A percentile compares a stretch with the other conserved stretches of the same genome.
Conservation (phyloP, 768 basidiomycete species). For the Collybiopsis luxurians region DNA sequence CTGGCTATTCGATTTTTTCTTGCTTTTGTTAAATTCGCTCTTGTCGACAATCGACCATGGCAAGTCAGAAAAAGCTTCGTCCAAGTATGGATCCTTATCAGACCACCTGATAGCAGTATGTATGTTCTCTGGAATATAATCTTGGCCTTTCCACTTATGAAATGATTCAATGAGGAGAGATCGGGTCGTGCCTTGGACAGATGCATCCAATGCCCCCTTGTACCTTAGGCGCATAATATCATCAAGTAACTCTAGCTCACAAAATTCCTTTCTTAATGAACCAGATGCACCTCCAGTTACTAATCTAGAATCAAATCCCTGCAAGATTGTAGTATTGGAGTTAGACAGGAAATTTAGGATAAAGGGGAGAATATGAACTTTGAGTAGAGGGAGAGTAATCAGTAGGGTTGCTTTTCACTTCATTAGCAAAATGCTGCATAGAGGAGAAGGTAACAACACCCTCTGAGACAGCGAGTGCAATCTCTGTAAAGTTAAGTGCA, state of each 20-base stretch:
- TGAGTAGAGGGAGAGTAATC: too few relatives aligned
- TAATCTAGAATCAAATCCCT: constrained; percentile 5
- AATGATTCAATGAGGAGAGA: constrained; percentile 9
- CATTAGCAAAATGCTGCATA: too few relatives aligned
- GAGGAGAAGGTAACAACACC: too few relatives aligned
- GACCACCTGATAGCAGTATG: constrained; percentile 7
- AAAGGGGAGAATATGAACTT: too few relatives aligned
- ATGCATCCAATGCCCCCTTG: constrained; percentile 1
- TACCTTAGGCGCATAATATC: constrained; percentile 16
- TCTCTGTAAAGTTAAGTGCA: too few relatives aligned
- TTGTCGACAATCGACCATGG: neutral
- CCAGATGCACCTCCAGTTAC: constrained; percentile 5
- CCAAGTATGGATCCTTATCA: neutral
- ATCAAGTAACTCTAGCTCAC: constrained; percentile 19
- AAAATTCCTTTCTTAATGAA: constrained; percentile 5
- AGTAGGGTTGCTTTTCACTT: too few relatives aligned
- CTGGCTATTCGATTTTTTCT: too few relatives aligned
- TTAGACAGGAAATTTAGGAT: too few relatives aligned
- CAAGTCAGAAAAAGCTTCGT: neutral
- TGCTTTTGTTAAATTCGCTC: neutral
- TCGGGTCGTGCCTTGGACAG: constrained; percentile 2
- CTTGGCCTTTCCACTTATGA: constrained; percentile 1
- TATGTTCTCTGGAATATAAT: constrained; percentile 1
- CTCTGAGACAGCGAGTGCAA: too few relatives aligned
- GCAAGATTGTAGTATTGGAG: constrained; percentile 7